Conservation (phyloP, 1,139 yeast species). For the Debaryomyces udenii region DNA sequence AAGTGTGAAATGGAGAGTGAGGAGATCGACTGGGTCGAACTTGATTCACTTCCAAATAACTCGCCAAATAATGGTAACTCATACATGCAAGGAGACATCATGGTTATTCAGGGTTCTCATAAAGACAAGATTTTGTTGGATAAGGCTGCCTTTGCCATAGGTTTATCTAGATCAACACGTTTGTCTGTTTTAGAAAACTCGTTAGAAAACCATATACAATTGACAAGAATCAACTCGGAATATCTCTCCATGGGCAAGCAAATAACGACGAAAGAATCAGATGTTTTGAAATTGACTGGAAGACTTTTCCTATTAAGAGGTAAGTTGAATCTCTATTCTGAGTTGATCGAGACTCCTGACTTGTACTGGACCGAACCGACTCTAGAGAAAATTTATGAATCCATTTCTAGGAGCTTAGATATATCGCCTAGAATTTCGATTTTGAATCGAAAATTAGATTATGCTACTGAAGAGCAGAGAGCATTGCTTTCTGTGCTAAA, state of each 20-base stretch:
- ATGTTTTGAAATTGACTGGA: slow-evolving; percentile 72
- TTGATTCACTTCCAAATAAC: slow-evolving; percentile 29
- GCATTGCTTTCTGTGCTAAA: slow-evolving; percentile 74
- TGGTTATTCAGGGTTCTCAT: slow-evolving; percentile 58
- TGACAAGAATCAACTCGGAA: slow-evolving; percentile 68
- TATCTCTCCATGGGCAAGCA: slow-evolving; percentile 64
- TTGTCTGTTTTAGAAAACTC: slow-evolving; percentile 76
- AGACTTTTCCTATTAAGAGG: slow-evolving; percentile 75
- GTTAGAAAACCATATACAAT: slow-evolving; percentile 64
- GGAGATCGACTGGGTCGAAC: slow-evolving; percentile 83
- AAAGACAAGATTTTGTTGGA: slow-evolving; percentile 59
- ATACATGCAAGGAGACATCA: slow-evolving; percentile 67
- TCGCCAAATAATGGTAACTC: slow-evolving; percentile 36
- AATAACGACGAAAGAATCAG: slow-evolving; percentile 61
- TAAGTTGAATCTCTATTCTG: slow-evolving; percentile 81
- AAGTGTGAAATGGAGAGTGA: slow-evolving; percentile 69
- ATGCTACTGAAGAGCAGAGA: slow-evolving; percentile 85
- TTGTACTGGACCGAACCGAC: slow-evolving; percentile 91
- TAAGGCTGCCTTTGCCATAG: slow-evolving; percentile 88
- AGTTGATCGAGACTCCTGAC: slow-evolving; percentile 89
- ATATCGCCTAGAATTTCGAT: slow-evolving; percentile 76
- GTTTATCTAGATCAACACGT: slow-evolving; percentile 83
- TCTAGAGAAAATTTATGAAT: slow-evolving; percentile 71
- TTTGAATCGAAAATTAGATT: slow-evolving; percentile 81
- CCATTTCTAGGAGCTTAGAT: slow-evolving; percentile 72